These are phyloP conservation scores for Westerdykella ornata DNA, from an alignment of 2,329 filamentous ascomycete species.

Conservation along the genomic window DNA sequence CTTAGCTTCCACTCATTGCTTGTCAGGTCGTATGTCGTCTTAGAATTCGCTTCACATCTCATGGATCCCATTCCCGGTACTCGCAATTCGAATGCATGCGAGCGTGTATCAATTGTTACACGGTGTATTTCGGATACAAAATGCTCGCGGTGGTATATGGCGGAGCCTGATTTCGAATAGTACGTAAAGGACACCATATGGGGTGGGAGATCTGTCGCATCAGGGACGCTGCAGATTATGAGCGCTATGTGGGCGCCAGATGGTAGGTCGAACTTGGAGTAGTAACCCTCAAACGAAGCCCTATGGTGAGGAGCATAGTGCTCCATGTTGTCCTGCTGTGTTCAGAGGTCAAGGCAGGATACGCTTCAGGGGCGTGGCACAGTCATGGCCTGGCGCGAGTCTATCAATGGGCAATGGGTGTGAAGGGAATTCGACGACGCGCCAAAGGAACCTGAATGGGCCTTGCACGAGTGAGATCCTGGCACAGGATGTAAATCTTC, in stretches of 20 bases:
- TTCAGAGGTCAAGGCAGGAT: not conserved
- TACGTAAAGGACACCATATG: constrained; percentile 48
- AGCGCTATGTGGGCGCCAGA: constrained; percentile 43
- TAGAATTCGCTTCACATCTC: constrained; percentile 30
- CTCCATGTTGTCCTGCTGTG: constrained; percentile 27
- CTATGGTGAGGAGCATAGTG: constrained; percentile 40
- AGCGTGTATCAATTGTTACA: constrained; percentile 14
- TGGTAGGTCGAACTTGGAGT: constrained; percentile 45
- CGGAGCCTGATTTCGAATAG: constrained; percentile 31
- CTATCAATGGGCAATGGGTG: no score
- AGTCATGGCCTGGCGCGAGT: no score
- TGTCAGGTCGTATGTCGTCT: constrained; percentile 32
- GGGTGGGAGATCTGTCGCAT: constrained; percentile 32
- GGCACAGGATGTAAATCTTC: no score
- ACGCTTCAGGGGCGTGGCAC: no score
- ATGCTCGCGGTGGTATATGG: constrained; percentile 40
- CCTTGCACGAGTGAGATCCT: no score
- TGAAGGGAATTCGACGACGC: no score
- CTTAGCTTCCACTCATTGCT: constrained; percentile 36
- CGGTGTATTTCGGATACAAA: constrained; percentile 40
- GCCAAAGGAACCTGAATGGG: no score
- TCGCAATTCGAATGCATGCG: constrained; percentile 37
- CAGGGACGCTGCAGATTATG: constrained; percentile 43
- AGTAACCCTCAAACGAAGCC: constrained; percentile 46
- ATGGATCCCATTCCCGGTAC: constrained; percentile 39